These are phyloP conservation scores for Avicennia marina DNA, from an alignment of 257 asterid genomes.

Conservation along the genomic window DNA sequence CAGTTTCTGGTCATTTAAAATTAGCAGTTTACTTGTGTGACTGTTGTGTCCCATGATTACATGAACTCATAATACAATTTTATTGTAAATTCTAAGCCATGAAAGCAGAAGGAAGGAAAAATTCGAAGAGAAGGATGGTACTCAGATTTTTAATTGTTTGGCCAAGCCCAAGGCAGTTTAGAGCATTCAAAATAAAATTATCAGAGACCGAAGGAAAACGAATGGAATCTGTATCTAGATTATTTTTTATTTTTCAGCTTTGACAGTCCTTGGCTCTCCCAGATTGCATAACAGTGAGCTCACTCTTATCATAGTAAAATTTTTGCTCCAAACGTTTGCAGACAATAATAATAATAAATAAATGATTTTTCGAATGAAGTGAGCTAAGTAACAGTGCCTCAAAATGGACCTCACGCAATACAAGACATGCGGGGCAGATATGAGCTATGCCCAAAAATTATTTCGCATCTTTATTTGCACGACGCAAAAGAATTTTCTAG, in stretches of 20 bases:
- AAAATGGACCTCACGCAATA: too few species aligned
- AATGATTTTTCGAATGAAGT: too few species aligned
- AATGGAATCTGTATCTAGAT: too few species aligned
- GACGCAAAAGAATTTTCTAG: background rate
- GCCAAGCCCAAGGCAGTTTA: background rate
- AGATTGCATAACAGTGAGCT: too few species aligned
- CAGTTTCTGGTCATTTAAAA: slow-evolving; percentile 2
- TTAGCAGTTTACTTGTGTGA: background rate
- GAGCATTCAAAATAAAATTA: background rate
- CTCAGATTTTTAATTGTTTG: background rate
- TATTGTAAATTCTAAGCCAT: slow-evolving; percentile 12
- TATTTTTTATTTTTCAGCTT: too few species aligned
- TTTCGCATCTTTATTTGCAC: background rate
- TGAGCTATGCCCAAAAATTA: too few species aligned
- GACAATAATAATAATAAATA: too few species aligned
- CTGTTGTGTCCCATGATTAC: background rate
- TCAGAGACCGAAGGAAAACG: background rate
- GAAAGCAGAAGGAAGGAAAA: background rate
- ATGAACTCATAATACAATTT: background rate
- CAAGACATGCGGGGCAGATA: too few species aligned
- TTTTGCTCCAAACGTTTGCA: too few species aligned
- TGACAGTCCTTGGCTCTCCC: too few species aligned
- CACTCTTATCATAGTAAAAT: too few species aligned
- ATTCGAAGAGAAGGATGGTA: background rate
- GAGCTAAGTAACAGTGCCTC: too few species aligned